Evolutionary conservation across 2,329 filamentous ascomycete genomes (phyloP), one percentile per base, ranked within the genome.

Genomic region (Cercospora sesami): DNA sequence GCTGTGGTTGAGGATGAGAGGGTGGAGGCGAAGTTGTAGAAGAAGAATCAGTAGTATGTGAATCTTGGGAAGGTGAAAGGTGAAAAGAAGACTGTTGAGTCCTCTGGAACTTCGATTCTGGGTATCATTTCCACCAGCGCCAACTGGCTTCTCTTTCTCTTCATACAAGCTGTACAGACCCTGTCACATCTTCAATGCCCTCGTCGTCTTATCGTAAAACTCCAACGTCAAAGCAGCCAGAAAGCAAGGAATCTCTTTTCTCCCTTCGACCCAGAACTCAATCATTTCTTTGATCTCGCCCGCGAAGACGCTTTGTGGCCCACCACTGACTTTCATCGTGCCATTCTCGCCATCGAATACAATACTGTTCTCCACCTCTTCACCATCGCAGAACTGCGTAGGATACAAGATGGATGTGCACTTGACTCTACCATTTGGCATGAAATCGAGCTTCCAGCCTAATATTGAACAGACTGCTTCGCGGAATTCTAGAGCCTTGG

Each of bases 251-350:
- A 98, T 96, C 78, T 94, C 94, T 58, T 93, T 94, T 82, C 93
- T 89, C 75, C 95, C 93, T 76, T 96, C 88, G 0, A 98, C 94
- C 94, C 95, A 99, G 79, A 97, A 98, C 72, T 93, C 90, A 76
- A 97, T 94, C 78, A 94, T 87, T 75, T 92, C 91, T 72, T 87
- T 87, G 71, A 99, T 97, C 79, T 93, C 90, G 65, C 87, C 82
- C 1, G 94, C 95, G 80, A 99, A 99, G 12, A 88, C 85, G 77
- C 92, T 96, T 76, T 91, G 87, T 1, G 93, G 92, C 0, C 95
- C 95, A 1, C 95, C 95, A 36, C 90, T 92, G 66, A 99, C 91
- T 85, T 99, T 99, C 95, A 99, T 99, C 0, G 94, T 97, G 7
- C 94, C 95, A 67, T 91, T 89, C 81, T 97, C 93, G 62, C 93